Evolutionary conservation across 106 monocot species (phyloP), one percentile per base, ranked within the genome.

Genomic region (Allium sativum): DNA sequence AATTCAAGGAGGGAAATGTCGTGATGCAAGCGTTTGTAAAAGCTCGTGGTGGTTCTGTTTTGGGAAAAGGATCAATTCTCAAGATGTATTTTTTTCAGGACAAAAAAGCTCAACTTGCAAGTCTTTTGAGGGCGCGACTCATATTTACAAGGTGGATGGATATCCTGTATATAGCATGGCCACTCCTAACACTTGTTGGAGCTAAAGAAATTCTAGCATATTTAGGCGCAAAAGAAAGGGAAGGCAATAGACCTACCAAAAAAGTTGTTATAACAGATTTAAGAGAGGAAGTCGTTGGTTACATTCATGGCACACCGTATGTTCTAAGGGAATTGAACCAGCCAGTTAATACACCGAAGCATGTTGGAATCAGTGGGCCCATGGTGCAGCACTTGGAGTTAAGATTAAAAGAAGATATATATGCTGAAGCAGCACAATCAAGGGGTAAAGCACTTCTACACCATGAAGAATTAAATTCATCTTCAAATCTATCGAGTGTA

Each of bases 151-250:
- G 91, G 98, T 85, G 45, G 91, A 88, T 78, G 84, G 56, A 52
- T 98, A 85, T 63, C 92, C 98, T 52, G 85, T 98, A 48, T 98
- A 85, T 74, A 88, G 98, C 69, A 83, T 88, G 84, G 92, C 92
- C 51, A 88, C 98, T 48, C 92, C 98, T n/a, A 77, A 92, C 88
- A 55, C 76, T 82, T 62, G 74, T 70, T 72, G 91, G 98, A 63
- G 88, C 88, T 17, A 82, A 76, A 66, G 85, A 81, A 59, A 80
- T 92, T 43, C 70, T 98, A 18, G 66, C 75, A 42, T 85, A 82
- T 77, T 75, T 98, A 60, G 85, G 82, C 62, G 78, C 82, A 8
- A 87, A 82, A 51, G 70, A 48, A 21, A 63, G 53, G 61, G 55
- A 46, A 41, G 65, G 44, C 59, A 48, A 21, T 12, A 65, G 20